These are phyloP conservation scores for Zea luxurians DNA, from an alignment of 176 grass and related monocot species.

Conservation along the genomic window DNA sequence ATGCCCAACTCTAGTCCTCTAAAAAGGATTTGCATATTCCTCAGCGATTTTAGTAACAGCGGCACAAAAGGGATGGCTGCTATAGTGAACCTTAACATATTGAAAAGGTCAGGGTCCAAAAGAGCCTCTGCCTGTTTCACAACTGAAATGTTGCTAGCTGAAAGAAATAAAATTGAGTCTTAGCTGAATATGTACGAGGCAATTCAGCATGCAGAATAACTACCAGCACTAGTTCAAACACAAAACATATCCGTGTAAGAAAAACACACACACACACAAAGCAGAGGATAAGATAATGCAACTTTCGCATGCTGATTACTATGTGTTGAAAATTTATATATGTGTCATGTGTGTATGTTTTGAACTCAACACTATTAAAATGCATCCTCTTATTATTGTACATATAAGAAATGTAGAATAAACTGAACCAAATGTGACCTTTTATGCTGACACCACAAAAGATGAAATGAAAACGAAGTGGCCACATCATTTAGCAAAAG, in stretches of 20 bases:
- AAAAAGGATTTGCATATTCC: slow-evolving; percentile 39
- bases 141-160: slow-evolving; percentile 62
- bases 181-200: slow-evolving; percentile 2
- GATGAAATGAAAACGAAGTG: neutral
- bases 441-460: neutral
- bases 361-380: neutral
- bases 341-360: neutral
- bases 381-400: neutral
- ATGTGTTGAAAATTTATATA: neutral
- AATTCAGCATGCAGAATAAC: neutral
- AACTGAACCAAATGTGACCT: neutral
- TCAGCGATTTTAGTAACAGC: slow-evolving; percentile 40
- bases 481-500: neutral
- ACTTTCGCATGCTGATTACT: neutral
- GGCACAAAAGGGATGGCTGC: slow-evolving; percentile 52
- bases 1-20: slow-evolving; percentile 53
- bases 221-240: neutral
- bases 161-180: slow-evolving; percentile 17
- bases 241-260: neutral
- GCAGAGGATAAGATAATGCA: neutral
- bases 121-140: slow-evolving; percentile 51
- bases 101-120: slow-evolving; percentile 62
- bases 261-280: neutral
- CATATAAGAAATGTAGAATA: neutral
- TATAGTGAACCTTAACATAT: slow-evolving; percentile 53